Base-by-base conservation (phyloP, 2,329 filamentous ascomycete genomes). In the Ploettnerulaceae sp. region DNA sequence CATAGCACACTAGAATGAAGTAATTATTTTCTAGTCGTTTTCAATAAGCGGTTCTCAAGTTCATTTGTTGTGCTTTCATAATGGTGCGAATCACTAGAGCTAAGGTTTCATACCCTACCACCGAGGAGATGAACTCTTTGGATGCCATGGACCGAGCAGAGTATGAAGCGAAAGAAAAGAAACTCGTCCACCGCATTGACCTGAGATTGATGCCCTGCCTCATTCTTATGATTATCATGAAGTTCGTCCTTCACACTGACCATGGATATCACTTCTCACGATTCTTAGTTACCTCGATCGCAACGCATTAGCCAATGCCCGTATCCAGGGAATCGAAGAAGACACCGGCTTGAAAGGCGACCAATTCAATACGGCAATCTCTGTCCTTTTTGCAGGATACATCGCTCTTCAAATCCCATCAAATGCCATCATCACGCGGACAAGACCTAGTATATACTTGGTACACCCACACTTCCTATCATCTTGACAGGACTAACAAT, bases 371-470 rank as follows among this genome's bases (percentile, higher is more conserved):
- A 59, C 46, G 3, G 41, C 34, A 1, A 51, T 58, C 14, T 53
- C 45, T 3, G 45, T 55, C 8, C 44, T 58, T 1, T 57, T 53
- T 0, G 68, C 72, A 3, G 45, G 47, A 14, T 62, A 61, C 28
- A 52, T 63, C 21, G 45, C 59, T 14, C 44, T 54, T 36, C 64
- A 71, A 38, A 59, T 68, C 0, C 67, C 66, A 0, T 69, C 66
- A 41, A 70, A 71, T 47, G 64, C 69, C 57, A 42, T 70, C 1
- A 61, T 71, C 7, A 62, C 42, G 57, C 50, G 55, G 22, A 53
- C 57, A 12, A 49, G 53, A 17, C 61, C 60, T 3, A 52, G 52
- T 4, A 48, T 55, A 12, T 61, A 63, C 39, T 60, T 7, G 60
- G 62, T 6, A 66, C 65, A 47, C 8, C 20, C 20, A 4, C 25